Percentiles rank a stretch among this genome's conserved stretches.
These are phyloP conservation scores for Aspergillus sp. DNA, from an alignment of 2,329 filamentous ascomycete genomes.

Conservation along the genomic window DNA sequence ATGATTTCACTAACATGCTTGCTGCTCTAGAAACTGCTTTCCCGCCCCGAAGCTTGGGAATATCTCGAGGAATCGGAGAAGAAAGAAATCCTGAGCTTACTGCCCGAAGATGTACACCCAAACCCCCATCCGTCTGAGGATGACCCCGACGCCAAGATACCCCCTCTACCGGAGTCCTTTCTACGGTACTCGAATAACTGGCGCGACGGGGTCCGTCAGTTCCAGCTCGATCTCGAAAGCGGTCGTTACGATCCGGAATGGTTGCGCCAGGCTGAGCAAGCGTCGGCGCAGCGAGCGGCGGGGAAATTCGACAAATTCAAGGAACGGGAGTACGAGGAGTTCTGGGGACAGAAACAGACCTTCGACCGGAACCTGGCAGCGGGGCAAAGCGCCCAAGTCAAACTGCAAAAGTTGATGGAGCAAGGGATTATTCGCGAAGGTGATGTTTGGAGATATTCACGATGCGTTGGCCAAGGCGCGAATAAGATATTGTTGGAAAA, in stretches of 20 bases:
- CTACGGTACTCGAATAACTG: conserved; percentile 50
- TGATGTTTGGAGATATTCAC: conserved; percentile 43
- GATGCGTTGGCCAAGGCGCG: conserved; percentile 26
- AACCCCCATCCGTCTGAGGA: conserved; percentile 27
- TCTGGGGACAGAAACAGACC: conserved; percentile 58
- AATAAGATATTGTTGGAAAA: conserved; percentile 40
- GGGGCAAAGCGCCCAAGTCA: conserved; percentile 44
- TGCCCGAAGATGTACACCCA: conserved; percentile 45
- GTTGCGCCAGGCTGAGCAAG: conserved; percentile 55
- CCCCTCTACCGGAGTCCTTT: conserved; percentile 41
- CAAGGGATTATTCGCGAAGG: conserved; percentile 37
- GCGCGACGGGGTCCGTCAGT: conserved; percentile 54
- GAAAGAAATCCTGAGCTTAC: conserved; percentile 37
- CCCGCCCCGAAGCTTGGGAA: conserved; percentile 42
- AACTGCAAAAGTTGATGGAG: conserved; percentile 35
- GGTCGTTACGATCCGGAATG: conserved; percentile 60
- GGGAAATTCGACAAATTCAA: conserved; percentile 60
- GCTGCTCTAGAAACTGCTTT: conserved; percentile 37
- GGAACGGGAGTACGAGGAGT: conserved; percentile 53
- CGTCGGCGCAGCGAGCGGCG: conserved; percentile 50
- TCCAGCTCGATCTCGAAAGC: conserved; percentile 55
- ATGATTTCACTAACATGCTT: background rate
- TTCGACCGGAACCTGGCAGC: conserved; percentile 32
- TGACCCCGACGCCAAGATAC: conserved; percentile 32
- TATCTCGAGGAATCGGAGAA: conserved; percentile 44